Percentiles rank a stretch among this genome's conserved stretches.
phyloP scores from a whole-genome alignment of 306 rosid species.

The Pterocarpus macrocarpus region DNA sequence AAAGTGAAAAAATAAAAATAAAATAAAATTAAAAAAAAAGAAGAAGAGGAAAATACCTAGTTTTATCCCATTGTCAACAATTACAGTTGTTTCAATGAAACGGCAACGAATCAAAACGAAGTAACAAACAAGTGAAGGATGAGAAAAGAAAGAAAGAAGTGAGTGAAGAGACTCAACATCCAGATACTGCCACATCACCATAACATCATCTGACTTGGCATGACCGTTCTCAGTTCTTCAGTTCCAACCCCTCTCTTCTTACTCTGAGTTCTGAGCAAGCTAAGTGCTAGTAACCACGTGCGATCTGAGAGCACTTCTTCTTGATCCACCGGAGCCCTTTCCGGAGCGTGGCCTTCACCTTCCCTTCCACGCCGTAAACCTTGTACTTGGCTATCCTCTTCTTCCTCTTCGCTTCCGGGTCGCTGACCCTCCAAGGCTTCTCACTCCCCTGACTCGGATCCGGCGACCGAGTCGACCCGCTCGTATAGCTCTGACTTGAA shows the following conservation, averaged over 20 bases:
- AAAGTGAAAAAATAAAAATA: background rate
- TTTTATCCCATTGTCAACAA: background rate
- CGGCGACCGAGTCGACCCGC: conserved; percentile 33
- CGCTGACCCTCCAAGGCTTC: conserved; percentile 59
- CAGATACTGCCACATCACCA: conserved; percentile 26
- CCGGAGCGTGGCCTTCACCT: conserved; percentile 63
- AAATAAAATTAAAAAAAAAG: background rate
- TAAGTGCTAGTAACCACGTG: conserved; percentile 49
- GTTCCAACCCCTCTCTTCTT: no score
- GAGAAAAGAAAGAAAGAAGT: background rate
- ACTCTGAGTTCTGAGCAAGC: background rate
- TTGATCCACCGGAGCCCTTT: conserved; percentile 77
- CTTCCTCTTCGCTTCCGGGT: conserved; percentile 70
- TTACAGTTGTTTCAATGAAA: background rate
- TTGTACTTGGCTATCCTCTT: conserved; percentile 72
- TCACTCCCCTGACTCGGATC: conserved; percentile 38
- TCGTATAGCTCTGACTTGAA: conserved; percentile 11
- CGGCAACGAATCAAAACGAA: background rate
- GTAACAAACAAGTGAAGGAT: background rate
- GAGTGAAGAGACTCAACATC: background rate
- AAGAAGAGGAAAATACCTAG: background rate
- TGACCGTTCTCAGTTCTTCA: background rate
- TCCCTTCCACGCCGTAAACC: conserved; percentile 69
- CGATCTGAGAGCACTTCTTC: conserved; percentile 68
- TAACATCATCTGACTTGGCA: background rate